These are phyloP conservation scores for Rhizoctonia solani DNA, from an alignment of 1,284 basidiomycete genomes.

Conservation along the genomic window DNA sequence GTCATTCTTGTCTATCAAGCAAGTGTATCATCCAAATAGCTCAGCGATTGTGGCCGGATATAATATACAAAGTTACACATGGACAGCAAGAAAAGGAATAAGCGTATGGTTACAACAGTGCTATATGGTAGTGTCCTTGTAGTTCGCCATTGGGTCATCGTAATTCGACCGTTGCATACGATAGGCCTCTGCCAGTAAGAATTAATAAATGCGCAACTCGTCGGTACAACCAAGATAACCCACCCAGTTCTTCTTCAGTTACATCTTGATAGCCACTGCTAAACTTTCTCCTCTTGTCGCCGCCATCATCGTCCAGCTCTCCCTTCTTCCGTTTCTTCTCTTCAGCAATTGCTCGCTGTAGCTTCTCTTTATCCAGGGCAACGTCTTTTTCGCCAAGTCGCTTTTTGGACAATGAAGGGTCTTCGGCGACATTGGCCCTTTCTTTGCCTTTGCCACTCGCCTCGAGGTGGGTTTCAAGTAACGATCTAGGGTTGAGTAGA, in stretches of 20 bases:
- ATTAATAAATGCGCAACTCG: background rate
- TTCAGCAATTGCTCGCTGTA: conserved; percentile 72
- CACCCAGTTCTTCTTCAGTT: conserved; percentile 90
- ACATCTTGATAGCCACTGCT: conserved; percentile 69
- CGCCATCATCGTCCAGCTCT: conserved; percentile 48
- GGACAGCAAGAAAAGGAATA: background rate
- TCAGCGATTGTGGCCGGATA: background rate
- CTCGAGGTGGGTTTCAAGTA: conserved; percentile 35
- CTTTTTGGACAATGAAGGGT: conserved; percentile 48
- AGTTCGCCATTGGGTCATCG: conserved; percentile 90
- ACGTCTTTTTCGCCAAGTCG: conserved; percentile 76
- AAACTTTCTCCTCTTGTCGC: conserved; percentile 60
- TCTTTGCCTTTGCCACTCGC: conserved; percentile 42
- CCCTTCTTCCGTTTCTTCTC: conserved; percentile 69
- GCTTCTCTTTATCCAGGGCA: conserved; percentile 66
- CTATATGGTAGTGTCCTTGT: conserved; percentile 58
- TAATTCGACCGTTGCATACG: conserved; percentile 61
- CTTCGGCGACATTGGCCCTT: conserved; percentile 32
- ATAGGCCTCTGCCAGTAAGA: conserved; percentile 70
- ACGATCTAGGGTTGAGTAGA: conserved; percentile 53
- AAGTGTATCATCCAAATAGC: background rate
- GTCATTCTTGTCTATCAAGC: background rate
- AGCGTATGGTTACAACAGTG: background rate
- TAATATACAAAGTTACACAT: conserved; percentile 26
- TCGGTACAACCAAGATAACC: conserved; percentile 45